A percentile compares a stretch with the other conserved stretches of the same genome.
These are phyloP conservation scores for Linum trigynum DNA, from an alignment of 345 rosid species.

Conservation along the genomic window DNA sequence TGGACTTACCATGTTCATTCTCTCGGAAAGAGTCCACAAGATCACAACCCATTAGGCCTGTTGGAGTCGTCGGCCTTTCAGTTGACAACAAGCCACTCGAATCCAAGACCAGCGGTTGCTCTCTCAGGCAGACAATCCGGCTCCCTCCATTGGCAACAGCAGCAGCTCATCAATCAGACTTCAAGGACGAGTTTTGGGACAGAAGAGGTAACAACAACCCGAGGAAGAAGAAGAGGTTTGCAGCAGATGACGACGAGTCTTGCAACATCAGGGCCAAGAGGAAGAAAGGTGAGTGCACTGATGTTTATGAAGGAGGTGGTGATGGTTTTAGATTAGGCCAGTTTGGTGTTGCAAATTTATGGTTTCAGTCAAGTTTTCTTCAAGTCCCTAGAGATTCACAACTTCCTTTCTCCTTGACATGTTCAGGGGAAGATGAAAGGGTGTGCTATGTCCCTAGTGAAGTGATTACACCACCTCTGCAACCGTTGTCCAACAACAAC, in stretches of 20 bases:
- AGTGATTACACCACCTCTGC: conserved; percentile 57
- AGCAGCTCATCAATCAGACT: conserved; percentile 13
- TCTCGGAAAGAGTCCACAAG: conserved; percentile 65
- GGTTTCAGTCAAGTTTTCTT: conserved; percentile 58
- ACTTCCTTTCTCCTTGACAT: conserved; percentile 60
- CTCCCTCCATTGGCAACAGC: conserved; percentile 83
- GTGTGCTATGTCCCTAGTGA: conserved; percentile 64
- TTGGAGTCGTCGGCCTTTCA: conserved; percentile 44
- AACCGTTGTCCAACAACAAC: conserved; percentile 40
- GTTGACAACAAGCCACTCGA: conserved; percentile 54
- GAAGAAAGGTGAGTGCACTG: conserved; percentile 28
- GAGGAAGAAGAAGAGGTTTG: conserved; percentile 68
- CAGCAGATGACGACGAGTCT: conserved; percentile 53
- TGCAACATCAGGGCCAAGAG: conserved; percentile 63
- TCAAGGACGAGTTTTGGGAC: conserved; percentile 62
- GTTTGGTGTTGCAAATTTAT: conserved; percentile 40
- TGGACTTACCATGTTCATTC: conserved; percentile 83
- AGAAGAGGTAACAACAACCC: conserved; percentile 21
- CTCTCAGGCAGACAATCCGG: conserved; percentile 73
- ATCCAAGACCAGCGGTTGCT: conserved; percentile 45
- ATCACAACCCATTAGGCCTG: conserved; percentile 62
- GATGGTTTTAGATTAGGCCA: conserved; percentile 39
- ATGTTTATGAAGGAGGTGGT: conserved; percentile 26
- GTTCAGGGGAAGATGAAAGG: conserved; percentile 62
- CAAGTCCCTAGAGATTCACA: conserved; percentile 27